Conservation (phyloP, 352 stramenopile genomes). For the Halophytophthora polymorphica region DNA sequence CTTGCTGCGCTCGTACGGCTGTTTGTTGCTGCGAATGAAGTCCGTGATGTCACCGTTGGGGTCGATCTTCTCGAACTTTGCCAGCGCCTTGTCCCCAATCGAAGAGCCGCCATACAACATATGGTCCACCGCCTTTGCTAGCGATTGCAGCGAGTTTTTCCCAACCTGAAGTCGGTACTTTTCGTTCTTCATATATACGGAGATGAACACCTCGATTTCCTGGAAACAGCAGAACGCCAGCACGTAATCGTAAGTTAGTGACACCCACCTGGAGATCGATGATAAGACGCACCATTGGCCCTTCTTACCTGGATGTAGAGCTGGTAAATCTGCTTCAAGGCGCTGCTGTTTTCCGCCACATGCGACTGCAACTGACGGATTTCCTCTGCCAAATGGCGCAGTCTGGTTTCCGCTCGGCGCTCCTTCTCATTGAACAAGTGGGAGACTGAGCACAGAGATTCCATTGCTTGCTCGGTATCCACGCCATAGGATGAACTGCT, state of each 20-base stretch:
- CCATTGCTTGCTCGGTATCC: constrained; percentile 26
- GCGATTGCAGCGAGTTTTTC: constrained; percentile 71
- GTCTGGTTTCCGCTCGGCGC: constrained; percentile 35
- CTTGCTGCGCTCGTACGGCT: constrained; percentile 44
- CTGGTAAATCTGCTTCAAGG: constrained; percentile 42
- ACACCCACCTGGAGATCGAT: too few species aligned
- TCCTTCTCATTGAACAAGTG: constrained; percentile 35
- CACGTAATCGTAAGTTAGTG: not conserved
- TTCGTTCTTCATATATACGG: constrained; percentile 83
- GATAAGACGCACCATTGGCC: constrained; percentile 1
- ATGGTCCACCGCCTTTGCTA: constrained; percentile 70
- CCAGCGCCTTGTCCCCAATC: constrained; percentile 34
- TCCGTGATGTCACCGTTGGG: constrained; percentile 50
- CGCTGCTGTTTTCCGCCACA: constrained; percentile 30
- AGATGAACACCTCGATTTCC: constrained; percentile 77
- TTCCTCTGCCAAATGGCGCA: constrained; percentile 47
- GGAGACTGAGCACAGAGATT: constrained; percentile 25
- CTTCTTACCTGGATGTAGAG: constrained; percentile 56
- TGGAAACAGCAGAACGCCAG: constrained; percentile 12
- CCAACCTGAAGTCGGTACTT: constrained; percentile 80
- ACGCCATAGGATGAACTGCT: constrained; percentile 19
- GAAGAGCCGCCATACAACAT: constrained; percentile 37
- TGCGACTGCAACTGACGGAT: constrained; percentile 34
- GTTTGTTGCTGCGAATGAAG: constrained; percentile 57
- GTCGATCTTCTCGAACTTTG: constrained; percentile 52